Conservation (phyloP, 306 rosid species). For the Sesbania bispinosa region DNA sequence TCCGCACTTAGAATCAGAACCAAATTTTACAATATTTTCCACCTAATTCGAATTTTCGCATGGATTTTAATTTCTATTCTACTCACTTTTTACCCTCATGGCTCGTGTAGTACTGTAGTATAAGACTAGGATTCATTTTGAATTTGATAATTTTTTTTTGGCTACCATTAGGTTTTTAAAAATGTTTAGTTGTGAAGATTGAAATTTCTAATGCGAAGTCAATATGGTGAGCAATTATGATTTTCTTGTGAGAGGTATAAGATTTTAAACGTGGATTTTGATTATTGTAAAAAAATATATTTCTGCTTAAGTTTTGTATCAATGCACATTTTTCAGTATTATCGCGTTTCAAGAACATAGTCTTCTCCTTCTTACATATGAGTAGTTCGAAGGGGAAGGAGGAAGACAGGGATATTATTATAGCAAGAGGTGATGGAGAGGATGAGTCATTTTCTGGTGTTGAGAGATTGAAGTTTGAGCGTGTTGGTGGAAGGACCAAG, state of each 20-base stretch:
- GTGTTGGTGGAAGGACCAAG: slow-evolving; percentile 33
- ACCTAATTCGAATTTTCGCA: neutral
- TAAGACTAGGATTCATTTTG: neutral
- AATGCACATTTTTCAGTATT: slow-evolving; percentile 13
- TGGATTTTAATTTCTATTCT: neutral
- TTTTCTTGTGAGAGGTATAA: neutral
- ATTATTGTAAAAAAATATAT: neutral
- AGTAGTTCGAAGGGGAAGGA: slow-evolving; percentile 11
- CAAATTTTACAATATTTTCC: neutral
- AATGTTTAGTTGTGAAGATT: neutral
- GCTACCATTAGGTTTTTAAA: neutral
- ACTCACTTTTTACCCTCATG: neutral
- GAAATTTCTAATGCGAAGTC: neutral
- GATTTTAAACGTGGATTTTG: neutral
- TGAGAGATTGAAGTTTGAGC: slow-evolving; percentile 5
- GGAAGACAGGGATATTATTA: slow-evolving; percentile 16
- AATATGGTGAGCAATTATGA: neutral
- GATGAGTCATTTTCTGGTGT: slow-evolving; percentile 23
- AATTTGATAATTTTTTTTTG: neutral
- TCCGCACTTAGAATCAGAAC: neutral
- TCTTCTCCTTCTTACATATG: slow-evolving; percentile 28
- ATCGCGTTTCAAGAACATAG: neutral
- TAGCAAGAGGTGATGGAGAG: slow-evolving; percentile 33
- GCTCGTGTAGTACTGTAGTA: neutral
- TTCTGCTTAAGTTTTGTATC: neutral